Evolutionary conservation across 2,329 filamentous ascomycete species (phyloP), one percentile per base, ranked within the genome.

Genomic region (Colletotrichum abscissum): DNA sequence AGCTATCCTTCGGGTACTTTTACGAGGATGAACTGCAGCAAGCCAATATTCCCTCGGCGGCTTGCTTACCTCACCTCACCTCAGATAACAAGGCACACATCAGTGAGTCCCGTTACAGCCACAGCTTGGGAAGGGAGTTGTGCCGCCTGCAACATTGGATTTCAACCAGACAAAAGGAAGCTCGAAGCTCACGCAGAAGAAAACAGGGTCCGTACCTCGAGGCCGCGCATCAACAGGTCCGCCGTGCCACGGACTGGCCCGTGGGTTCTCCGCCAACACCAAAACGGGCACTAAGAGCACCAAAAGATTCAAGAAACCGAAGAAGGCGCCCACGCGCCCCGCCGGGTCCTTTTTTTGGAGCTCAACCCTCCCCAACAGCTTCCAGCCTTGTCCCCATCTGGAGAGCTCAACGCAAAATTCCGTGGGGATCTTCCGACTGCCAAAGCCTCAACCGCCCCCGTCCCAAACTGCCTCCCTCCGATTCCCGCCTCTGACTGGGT

Each of bases 351-450:
- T 42, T 42, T 42, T 42, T 35, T 71, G 73, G 57, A 69, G 71
- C 73, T 75, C 73, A 19, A 75, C 70, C 71, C 71, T 66, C 63
- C 70, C 70, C 62, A 69, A 70, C 66, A 66, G 71, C 73, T 75
- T 49, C 70, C 66, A 69, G 70, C 70, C 64, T 74, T 70, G 70
- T 73, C 70, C 70, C 73, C 69, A 72, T 72, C 54, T 68, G 69
- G 69, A 63, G 72, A 74, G 64, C 73, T 75, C 73, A 75, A 75
- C 73, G 73, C 71, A 75, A 75, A 73, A 75, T 67, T 67, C 73
- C 66, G 73, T 75, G 73, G 73, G 73, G 73, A 71, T 49, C n/a
- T 57, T 71, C 66, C 73, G 73, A 63, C 30, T 64, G 66, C 57
- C 14, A 46, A 46, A 62, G 49, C 58, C 66, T 69, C 66, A 67